A percentile compares a stretch with the other conserved stretches of the same genome.
Evolutionary conservation across 1,284 basidiomycete species (phyloP).

Genomic region (Puccinia triticina): DNA sequence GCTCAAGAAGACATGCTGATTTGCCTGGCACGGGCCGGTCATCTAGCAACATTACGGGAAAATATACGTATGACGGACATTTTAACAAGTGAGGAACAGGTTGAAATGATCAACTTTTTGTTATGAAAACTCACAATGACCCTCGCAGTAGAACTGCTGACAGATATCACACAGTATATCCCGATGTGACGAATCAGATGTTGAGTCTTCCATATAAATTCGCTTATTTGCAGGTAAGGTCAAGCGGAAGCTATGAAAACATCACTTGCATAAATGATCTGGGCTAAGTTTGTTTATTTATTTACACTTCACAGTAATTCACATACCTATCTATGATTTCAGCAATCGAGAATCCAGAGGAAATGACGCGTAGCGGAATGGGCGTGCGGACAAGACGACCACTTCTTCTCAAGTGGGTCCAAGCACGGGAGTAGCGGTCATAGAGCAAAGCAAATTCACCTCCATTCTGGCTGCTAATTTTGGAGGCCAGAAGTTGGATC

Average conservation of each 20-base stretch:
- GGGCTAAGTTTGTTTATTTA: background rate
- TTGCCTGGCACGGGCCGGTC: background rate
- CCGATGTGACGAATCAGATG: background rate
- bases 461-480: background rate
- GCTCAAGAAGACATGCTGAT: background rate
- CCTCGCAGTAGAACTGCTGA: slow-evolving; percentile 37
- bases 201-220: background rate
- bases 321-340: slow-evolving; percentile 28
- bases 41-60: background rate
- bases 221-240: slow-evolving; percentile 35
- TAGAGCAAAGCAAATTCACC: background rate
- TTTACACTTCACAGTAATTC: background rate
- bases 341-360: slow-evolving; percentile 13
- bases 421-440: slow-evolving; percentile 1
- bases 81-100: too few species aligned
- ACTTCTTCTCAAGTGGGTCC: slow-evolving; percentile 12
- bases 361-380: slow-evolving; percentile 4
- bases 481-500: background rate
- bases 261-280: background rate
- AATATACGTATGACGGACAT: background rate
- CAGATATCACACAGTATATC: slow-evolving; percentile 10
- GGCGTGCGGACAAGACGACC: background rate
- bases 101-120: too few species aligned
- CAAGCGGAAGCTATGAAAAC: slow-evolving; percentile 23
- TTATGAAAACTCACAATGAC: slow-evolving; percentile 28